Percentiles rank a stretch among this genome's conserved stretches.
Conservation (phyloP, 75 land plant genomes). For the Picea sitchensis region DNA sequence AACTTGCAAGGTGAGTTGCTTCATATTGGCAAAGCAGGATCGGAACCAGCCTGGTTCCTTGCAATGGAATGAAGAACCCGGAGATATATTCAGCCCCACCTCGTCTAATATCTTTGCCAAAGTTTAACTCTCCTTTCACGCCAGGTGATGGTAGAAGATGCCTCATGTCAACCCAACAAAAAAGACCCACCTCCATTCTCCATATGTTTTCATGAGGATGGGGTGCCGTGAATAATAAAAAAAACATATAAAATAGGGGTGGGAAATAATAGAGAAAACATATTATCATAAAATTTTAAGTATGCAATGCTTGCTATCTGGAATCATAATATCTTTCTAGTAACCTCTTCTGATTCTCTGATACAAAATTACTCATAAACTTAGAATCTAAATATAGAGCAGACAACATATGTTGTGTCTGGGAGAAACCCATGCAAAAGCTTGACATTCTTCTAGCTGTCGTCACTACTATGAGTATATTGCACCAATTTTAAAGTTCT, state of each 20-base stretch:
- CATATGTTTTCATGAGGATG: too few species aligned
- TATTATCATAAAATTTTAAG: not conserved
- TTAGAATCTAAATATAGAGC: conserved; percentile 33
- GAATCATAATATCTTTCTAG: conserved; percentile 15
- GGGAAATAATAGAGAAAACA: too few species aligned
- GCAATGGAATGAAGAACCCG: conserved; percentile 41
- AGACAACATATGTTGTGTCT: conserved; percentile 38
- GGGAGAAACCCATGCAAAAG: conserved; percentile 39
- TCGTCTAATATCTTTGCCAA: conserved; percentile 37
- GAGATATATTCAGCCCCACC: conserved; percentile 19
- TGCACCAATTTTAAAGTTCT: conserved; percentile 52
- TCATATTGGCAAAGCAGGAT: conserved; percentile 53
- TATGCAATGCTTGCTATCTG: not conserved
- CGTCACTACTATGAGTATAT: conserved; percentile 14
- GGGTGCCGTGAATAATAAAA: too few species aligned
- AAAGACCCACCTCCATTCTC: conserved; percentile 42
- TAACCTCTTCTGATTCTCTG: conserved; percentile 38
- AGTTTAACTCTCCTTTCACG: conserved; percentile 34
- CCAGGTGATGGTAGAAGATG: conserved; percentile 13
- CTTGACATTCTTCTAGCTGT: conserved; percentile 43
- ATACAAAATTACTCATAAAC: conserved; percentile 25
- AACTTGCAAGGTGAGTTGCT: too few species aligned
- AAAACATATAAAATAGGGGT: too few species aligned
- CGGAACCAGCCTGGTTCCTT: conserved; percentile 58
- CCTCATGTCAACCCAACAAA: conserved; percentile 47